These are phyloP conservation scores for Moniliella sp. DNA, from an alignment of 1,284 basidiomycete genomes.

Conservation along the genomic window DNA sequence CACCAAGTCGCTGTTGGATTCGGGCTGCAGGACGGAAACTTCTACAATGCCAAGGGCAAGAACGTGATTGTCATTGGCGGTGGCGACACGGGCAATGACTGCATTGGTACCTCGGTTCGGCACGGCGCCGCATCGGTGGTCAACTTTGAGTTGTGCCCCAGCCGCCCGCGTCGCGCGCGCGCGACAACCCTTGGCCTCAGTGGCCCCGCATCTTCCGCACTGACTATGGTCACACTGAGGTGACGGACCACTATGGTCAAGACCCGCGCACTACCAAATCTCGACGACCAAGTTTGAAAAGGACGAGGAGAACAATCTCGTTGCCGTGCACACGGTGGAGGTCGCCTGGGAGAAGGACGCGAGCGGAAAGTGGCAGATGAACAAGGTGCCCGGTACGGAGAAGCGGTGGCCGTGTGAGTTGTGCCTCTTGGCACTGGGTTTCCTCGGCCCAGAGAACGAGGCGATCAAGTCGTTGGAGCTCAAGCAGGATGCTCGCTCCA, in stretches of 20 bases:
- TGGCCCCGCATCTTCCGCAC: conserved; percentile 82
- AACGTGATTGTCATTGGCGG: conserved; percentile 30
- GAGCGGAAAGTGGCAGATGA: conserved; percentile 66
- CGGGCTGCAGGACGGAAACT: conserved; percentile 20
- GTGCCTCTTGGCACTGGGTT: conserved; percentile 74
- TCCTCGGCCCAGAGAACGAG: conserved; percentile 70
- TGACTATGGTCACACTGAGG: conserved; percentile 79
- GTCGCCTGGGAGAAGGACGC: conserved; percentile 72
- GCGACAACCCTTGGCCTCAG: conserved; percentile 84
- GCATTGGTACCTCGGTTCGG: conserved; percentile 43
- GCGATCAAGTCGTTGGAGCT: conserved; percentile 55
- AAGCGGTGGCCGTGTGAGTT: conserved; percentile 81
- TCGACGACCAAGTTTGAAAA: conserved; percentile 57
- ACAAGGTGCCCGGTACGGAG: conserved; percentile 73
- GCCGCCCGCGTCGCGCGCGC: conserved; percentile 53
- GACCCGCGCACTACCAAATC: conserved; percentile 88
- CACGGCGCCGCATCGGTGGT: conserved; percentile 81
- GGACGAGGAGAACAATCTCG: conserved; percentile 60
- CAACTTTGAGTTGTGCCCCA: conserved; percentile 82
- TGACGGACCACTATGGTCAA: conserved; percentile 69
- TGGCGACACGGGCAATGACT: conserved; percentile 30
- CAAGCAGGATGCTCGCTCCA: conserved; percentile 67
- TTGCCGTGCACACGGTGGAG: conserved; percentile 58
- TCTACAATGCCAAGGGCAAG: conserved; percentile 25
- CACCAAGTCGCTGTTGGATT: conserved; percentile 24